Conservation (phyloP, 768 basidiomycete genomes). For the Boletus huronensis region DNA sequence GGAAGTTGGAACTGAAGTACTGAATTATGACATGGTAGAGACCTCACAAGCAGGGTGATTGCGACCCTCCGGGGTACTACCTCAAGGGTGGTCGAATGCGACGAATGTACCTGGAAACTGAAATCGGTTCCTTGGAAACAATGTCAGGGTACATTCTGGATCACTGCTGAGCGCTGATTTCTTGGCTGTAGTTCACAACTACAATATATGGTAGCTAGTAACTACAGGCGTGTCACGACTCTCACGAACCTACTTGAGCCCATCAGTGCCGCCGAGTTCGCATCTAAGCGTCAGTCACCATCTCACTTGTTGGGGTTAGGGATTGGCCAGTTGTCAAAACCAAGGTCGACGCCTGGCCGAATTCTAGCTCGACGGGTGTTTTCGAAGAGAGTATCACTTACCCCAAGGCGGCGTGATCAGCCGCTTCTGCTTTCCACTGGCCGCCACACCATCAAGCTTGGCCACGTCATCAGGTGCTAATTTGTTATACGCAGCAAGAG, state of each 20-base stretch:
- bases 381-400: constrained; percentile 34
- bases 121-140: background rate
- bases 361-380: constrained; percentile 11
- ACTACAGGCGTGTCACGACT: background rate
- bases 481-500: constrained; percentile 43
- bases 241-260: background rate
- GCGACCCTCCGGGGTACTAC: background rate
- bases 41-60: background rate
- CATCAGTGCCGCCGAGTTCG: background rate
- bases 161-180: background rate
- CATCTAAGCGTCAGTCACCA: background rate
- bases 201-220: background rate
- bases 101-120: background rate
- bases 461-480: constrained; percentile 51
- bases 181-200: background rate
- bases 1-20: background rate
- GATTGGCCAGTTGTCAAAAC: constrained; percentile 62
- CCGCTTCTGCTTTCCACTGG: constrained; percentile 63
- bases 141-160: background rate
- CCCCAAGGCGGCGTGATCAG: constrained; percentile 70
- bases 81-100: background rate
- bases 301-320: constrained; percentile 5
- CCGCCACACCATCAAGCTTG: constrained; percentile 52
- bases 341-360: constrained; percentile 55
- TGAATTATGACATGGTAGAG: background rate